A percentile compares a stretch with the other conserved stretches of the same genome.
phyloP scores from a whole-genome alignment of 768 basidiomycete genomes.

The Trametes coccinea region DNA sequence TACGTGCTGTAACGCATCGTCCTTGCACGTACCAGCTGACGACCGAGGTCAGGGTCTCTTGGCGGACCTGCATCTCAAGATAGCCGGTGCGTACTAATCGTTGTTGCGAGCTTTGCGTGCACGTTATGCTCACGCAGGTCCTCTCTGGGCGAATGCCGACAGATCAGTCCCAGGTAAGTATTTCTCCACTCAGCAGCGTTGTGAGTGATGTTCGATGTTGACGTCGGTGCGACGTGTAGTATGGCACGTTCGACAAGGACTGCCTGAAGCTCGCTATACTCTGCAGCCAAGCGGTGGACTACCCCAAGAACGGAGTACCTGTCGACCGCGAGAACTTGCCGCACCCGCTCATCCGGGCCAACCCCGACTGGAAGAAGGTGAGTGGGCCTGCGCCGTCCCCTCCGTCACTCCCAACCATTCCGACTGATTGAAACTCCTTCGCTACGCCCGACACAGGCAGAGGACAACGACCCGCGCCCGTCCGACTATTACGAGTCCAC shows the following conservation, averaged over 20 bases:
- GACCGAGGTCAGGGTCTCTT: constrained; percentile 55
- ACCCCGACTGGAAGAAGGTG: constrained; percentile 74
- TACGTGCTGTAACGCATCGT: constrained; percentile 32
- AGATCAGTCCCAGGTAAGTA: constrained; percentile 70
- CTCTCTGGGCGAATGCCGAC: not conserved
- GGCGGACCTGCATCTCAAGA: constrained; percentile 63
- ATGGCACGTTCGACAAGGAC: constrained; percentile 56
- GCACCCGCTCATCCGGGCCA: constrained; percentile 55
- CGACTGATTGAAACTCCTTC: too few species aligned
- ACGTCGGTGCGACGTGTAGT: constrained; percentile 35
- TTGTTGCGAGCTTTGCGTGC: too few species aligned
- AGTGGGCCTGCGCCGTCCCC: constrained; percentile 2
- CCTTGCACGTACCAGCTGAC: not conserved
- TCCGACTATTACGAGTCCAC: constrained; percentile 71
- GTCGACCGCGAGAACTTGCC: constrained; percentile 55
- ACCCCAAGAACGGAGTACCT: constrained; percentile 72
- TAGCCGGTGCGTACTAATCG: constrained; percentile 53
- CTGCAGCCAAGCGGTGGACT: constrained; percentile 73
- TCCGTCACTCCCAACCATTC: too few species aligned
- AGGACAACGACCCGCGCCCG: constrained; percentile 41
- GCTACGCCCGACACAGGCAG: constrained; percentile 1
- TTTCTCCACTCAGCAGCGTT: not conserved
- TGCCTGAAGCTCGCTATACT: constrained; percentile 62
- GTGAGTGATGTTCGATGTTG: not conserved
- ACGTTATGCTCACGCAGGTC: too few species aligned